Base-by-base conservation (phyloP, 768 basidiomycete genomes). In the Boletus vinaceobasis region DNA sequence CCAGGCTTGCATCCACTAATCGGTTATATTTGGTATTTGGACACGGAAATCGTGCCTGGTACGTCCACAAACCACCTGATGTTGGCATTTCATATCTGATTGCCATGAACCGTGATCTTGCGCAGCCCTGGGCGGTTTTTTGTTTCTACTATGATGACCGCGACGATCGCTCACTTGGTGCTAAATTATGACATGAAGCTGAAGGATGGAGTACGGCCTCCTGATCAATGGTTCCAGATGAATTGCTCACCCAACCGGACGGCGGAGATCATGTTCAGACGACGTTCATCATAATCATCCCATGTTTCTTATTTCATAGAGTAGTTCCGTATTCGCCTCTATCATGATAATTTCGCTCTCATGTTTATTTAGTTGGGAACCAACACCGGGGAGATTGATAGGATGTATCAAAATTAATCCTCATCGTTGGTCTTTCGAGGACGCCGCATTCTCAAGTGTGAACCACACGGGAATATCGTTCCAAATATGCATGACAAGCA, bases 71-170 rank as follows among this genome's bases (percentile, higher is more conserved):
- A 14, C 29, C 14, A 23, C 29, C 21, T 47, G 31, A 31, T 44
- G 39, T n/a, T 50, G 26, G 37, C 38, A 38, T 31, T 45, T 15
- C 38, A 17, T 19, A 38, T 35, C 52, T 62, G 39, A 62, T 52
- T 9, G 19, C 23, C 42, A 29, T 23, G 7, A 42, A 50, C 39
- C 23, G 4, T 52, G 44, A 37, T n/a, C 32, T 48, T 52, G 37
- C 19, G 15, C 52, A 77, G 75, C 53, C 76, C 76, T 4, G 76
- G 77, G 5, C 69, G 77, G 10, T 76, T 75, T 59, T 77, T 78
- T 53, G 74, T 66, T 27, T 73, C 74, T 5, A 69, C 70, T 26
- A 61, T 68, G 62, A 63, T 77, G 63, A 77, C 77, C 31, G 64
- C 70, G 1, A 70, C 74, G 60, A 64, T 76, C 63, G 77, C 77